These are phyloP conservation scores for Crataegus laevigata DNA, from an alignment of 306 rosid species.

Conservation along the genomic window DNA sequence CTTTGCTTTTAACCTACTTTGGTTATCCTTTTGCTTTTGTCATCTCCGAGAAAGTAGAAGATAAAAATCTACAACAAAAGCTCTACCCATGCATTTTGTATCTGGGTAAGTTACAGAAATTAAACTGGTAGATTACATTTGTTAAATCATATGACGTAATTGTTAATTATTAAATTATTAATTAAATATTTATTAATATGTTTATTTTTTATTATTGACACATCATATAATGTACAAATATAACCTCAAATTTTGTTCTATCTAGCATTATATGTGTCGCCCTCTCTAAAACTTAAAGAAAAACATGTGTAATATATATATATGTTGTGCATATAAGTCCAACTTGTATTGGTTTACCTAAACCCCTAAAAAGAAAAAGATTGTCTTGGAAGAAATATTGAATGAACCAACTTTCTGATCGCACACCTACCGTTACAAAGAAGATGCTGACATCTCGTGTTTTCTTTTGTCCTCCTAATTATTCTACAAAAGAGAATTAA, in stretches of 20 bases:
- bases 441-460: slow-evolving; percentile 55
- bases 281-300: background rate
- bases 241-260: too few relatives aligned
- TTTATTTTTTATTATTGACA: too few relatives aligned
- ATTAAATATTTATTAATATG: too few relatives aligned
- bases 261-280: too few relatives aligned
- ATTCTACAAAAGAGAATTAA: slow-evolving; percentile 2
- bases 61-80: slow-evolving; percentile 21
- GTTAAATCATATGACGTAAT: too few relatives aligned
- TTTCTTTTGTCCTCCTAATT: slow-evolving; percentile 19
- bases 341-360: slow-evolving; percentile 28
- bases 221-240: too few relatives aligned
- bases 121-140: too few relatives aligned
- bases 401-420: slow-evolving; percentile 29
- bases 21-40: slow-evolving; percentile 43
- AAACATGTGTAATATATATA: background rate
- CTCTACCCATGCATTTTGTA: background rate
- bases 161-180: too few relatives aligned
- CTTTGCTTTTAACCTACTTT: slow-evolving; percentile 43
- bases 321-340: slow-evolving; percentile 10
- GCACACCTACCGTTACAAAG: slow-evolving; percentile 31
- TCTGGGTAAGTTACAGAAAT: too few relatives aligned
- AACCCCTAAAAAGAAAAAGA: slow-evolving; percentile 41
- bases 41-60: slow-evolving; percentile 28
- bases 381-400: slow-evolving; percentile 53